Percentiles rank a stretch among this genome's conserved stretches.
phyloP scores from a whole-genome alignment of 352 stramenopile genomes.

The Pythium aquatile region DNA sequence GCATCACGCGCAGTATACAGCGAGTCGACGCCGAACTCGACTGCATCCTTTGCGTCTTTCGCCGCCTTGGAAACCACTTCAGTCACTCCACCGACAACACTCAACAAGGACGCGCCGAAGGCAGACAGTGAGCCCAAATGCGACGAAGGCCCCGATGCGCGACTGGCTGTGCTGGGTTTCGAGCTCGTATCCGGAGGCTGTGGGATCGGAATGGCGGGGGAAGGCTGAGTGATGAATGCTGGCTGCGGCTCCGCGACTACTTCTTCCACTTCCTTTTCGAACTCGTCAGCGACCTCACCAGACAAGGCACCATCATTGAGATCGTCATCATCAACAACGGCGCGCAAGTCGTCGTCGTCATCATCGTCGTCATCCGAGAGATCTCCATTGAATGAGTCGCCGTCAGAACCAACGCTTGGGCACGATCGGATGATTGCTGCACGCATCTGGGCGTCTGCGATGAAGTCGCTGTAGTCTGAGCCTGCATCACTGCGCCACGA shows the following conservation, averaged over 20 bases:
- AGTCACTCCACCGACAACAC: slow-evolving; percentile 61
- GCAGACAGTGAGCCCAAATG: slow-evolving; percentile 42
- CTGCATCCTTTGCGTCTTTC: slow-evolving; percentile 68
- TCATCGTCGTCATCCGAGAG: slow-evolving; percentile 52
- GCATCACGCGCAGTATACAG: slow-evolving; percentile 71
- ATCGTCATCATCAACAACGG: slow-evolving; percentile 16
- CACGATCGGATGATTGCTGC: slow-evolving; percentile 69
- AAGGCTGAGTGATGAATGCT: not conserved
- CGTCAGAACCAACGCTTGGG: slow-evolving; percentile 54
- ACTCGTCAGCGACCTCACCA: not conserved
- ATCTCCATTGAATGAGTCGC: slow-evolving; percentile 31
- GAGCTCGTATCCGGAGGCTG: not conserved
- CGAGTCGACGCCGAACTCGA: slow-evolving; percentile 72
- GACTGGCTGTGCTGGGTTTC: slow-evolving; percentile 1
- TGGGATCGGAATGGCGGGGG: not conserved
- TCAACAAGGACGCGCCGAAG: slow-evolving; percentile 61
- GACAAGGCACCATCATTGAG: not conserved
- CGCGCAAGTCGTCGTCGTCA: slow-evolving; percentile 32
- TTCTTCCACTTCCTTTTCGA: slow-evolving; percentile 26
- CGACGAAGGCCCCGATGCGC: slow-evolving; percentile 26
- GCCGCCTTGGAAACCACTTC: slow-evolving; percentile 71
- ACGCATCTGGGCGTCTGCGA: slow-evolving; percentile 76
- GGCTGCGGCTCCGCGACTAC: slow-evolving; percentile 2
- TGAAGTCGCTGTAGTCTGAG: slow-evolving; percentile 77
- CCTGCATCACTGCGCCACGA: slow-evolving; percentile 71